Percentiles rank a stretch among this genome's conserved stretches.
phyloP scores from a whole-genome alignment of 2,329 filamentous ascomycete genomes.

The Pseudocercospora musae region DNA sequence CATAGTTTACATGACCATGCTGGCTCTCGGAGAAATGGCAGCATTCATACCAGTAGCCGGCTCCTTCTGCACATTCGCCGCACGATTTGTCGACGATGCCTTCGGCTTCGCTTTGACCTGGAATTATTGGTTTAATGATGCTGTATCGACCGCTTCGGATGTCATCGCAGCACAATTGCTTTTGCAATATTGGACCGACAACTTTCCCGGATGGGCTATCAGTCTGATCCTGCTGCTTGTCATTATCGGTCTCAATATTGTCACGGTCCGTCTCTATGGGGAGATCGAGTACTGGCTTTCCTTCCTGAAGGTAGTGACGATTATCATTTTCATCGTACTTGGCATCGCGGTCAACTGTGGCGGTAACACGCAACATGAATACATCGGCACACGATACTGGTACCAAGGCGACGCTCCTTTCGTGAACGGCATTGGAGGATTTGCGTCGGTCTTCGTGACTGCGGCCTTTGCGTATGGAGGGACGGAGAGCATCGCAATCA shows the following conservation, averaged over 20 bases:
- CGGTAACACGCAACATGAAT: slow-evolving; percentile 64
- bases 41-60: slow-evolving; percentile 73
- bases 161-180: slow-evolving; percentile 58
- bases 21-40: slow-evolving; percentile 77
- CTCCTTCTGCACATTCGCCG: slow-evolving; percentile 64
- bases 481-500: slow-evolving; percentile 57
- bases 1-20: slow-evolving; percentile 77
- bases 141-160: slow-evolving; percentile 58
- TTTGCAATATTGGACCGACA: slow-evolving; percentile 59
- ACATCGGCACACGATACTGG: slow-evolving; percentile 67
- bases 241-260: slow-evolving; percentile 52
- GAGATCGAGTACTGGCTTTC: slow-evolving; percentile 57
- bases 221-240: slow-evolving; percentile 60
- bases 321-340: slow-evolving; percentile 60
- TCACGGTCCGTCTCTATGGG: slow-evolving; percentile 53
- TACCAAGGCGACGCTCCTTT: slow-evolving; percentile 60
- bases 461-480: slow-evolving; percentile 60
- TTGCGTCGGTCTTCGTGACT: slow-evolving; percentile 62
- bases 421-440: slow-evolving; percentile 62
- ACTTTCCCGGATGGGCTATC: slow-evolving; percentile 62
- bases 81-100: slow-evolving; percentile 67
- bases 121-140: slow-evolving; percentile 67
- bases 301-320: slow-evolving; percentile 53
- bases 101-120: slow-evolving; percentile 68
- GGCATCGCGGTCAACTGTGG: slow-evolving; percentile 60